Base-by-base conservation (phyloP, 2,329 filamentous ascomycete species). In the Whalleya microplaca region DNA sequence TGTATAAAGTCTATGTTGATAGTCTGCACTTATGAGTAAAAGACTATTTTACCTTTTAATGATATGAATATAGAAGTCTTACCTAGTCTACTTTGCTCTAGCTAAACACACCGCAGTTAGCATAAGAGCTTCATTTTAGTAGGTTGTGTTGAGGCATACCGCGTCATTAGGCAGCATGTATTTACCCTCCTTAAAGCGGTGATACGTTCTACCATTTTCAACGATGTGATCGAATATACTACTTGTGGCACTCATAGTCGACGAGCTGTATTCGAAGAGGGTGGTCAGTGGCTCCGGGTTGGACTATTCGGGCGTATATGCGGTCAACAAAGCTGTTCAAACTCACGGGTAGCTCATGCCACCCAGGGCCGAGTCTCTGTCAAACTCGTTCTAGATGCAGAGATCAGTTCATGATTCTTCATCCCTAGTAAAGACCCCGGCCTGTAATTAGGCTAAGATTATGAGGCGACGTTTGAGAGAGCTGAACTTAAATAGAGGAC, bases 151-250 rank as follows among this genome's bases (percentile, higher is more conserved):
- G 5, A 41, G 41, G 6, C 49, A 43, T 55, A 66, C 65, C 55
- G 65, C 62, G 7, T 68, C 66, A 41, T 68, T 68, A 7, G 66
- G 66, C 23, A 68, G 56, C 18, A 65, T 55, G 41, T 67, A 68
- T 54, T 68, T 67, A 9, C 66, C 66, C 45, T 64, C 64, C 37
- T 66, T 66, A 47, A 64, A 67, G 10, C 63, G 57, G 48, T 68
- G 66, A 43, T 67, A 68, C 7, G 64, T 68, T 23, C 64, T 53
- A 32, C 66, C 66, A 23, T 68, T 68, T 43, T 68, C 66, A 7
- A 58, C 47, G 14, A 66, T 50, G 20, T 64, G 59, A 51, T 66
- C 51, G 55, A 66, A 65, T 48, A 66, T 63, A 48, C 61, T 66
- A 23, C 56, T 59, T 8, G 47, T 52, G 21, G 65, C 16, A 41